phyloP scores from a whole-genome alignment of 2,329 filamentous ascomycete genomes.

The Aspergillus pseudoviridinutans region DNA sequence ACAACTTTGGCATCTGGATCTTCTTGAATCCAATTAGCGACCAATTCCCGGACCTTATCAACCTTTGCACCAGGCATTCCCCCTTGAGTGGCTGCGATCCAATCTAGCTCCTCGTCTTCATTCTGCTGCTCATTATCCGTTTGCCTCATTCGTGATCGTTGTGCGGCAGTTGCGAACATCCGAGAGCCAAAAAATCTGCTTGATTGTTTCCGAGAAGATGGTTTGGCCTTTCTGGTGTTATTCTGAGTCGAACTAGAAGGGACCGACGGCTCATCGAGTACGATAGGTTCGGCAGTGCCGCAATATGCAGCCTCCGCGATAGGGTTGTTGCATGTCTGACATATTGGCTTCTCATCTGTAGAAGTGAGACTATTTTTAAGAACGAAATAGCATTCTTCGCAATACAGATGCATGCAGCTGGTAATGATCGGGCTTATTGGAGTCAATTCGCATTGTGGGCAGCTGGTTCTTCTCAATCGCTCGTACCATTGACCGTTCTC shows the following conservation, averaged over 20 bases:
- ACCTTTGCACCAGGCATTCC: slow-evolving; percentile 40
- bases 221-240: neutral
- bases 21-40: slow-evolving; percentile 41
- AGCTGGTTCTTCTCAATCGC: slow-evolving; percentile 32
- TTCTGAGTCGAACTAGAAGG: neutral
- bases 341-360: neutral
- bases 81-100: slow-evolving; percentile 20
- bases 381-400: neutral
- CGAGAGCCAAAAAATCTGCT: neutral
- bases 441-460: slow-evolving; percentile 40
- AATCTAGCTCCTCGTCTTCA: slow-evolving; percentile 21
- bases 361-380: neutral
- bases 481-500: slow-evolving; percentile 31
- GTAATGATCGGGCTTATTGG: slow-evolving; percentile 45
- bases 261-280: neutral
- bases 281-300: slow-evolving; percentile 4
- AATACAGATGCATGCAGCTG: neutral
- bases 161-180: neutral
- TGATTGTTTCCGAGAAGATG: neutral
- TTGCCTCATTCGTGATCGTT: slow-evolving; percentile 5
- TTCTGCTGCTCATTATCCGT: slow-evolving; percentile 16
- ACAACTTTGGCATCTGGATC: slow-evolving; percentile 53
- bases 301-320: slow-evolving; percentile 15
- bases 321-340: slow-evolving; percentile 1
- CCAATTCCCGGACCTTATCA: slow-evolving; percentile 27